Conservation (phyloP, 345 rosid genomes). For the Hibiscus trionum region DNA sequence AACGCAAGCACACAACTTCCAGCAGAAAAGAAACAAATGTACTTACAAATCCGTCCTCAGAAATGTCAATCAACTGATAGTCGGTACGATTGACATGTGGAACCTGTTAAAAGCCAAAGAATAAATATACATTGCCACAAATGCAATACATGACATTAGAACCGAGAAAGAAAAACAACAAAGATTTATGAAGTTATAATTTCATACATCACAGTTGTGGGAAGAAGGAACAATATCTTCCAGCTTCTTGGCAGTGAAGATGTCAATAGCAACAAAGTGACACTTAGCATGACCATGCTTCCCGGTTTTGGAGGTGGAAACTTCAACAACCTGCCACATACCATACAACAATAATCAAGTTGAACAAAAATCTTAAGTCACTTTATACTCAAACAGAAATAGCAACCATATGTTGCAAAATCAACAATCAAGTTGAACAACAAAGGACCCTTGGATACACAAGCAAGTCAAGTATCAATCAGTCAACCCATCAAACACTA, state of each 20-base stretch:
- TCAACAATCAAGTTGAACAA: not conserved
- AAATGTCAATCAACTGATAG: constrained; percentile 55
- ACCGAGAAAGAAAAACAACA: not conserved
- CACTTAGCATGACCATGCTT: constrained; percentile 73
- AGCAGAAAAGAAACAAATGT: not conserved
- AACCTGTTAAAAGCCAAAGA: constrained; percentile 21
- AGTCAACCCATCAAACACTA: not conserved
- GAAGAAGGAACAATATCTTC: constrained; percentile 71
- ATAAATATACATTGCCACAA: not conserved
- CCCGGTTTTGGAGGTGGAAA: constrained; percentile 58
- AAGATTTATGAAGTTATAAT: not conserved
- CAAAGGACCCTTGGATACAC: too few relatives aligned
- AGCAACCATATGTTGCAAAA: not conserved
- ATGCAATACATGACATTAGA: not conserved
- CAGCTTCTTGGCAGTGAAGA: constrained; percentile 58
- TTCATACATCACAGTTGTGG: constrained; percentile 48
- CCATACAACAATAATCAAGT: not conserved
- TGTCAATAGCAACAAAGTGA: constrained; percentile 67
- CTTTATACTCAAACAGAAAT: not conserved
- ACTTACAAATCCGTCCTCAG: constrained; percentile 48
- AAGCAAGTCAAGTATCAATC: too few relatives aligned
- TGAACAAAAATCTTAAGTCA: not conserved
- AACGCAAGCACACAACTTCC: not conserved
- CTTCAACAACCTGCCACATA: constrained; percentile 5
- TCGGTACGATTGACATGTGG: constrained; percentile 53